Evolutionary conservation across 257 asterid genomes (phyloP).

Genomic region (Gentiana macrophylla): DNA sequence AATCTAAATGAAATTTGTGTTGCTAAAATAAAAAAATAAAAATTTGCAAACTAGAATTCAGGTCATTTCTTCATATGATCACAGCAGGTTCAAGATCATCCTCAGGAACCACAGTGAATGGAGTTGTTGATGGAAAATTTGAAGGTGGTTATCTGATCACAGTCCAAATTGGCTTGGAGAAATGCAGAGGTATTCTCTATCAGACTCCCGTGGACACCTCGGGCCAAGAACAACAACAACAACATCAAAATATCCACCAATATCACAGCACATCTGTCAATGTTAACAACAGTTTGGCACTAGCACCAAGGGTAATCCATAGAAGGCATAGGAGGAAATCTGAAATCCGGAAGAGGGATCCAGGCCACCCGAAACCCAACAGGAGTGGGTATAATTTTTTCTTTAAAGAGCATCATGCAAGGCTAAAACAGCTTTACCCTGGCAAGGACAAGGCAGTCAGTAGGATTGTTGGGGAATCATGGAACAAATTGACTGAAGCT

Average conservation of each 20-base stretch:
- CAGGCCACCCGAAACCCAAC: constrained; percentile 69
- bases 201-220: constrained; percentile 27
- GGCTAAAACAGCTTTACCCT: constrained; percentile 51
- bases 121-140: constrained; percentile 77
- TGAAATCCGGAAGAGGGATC: constrained; percentile 61
- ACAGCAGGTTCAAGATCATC: background rate
- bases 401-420: constrained; percentile 75
- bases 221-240: constrained; percentile 1
- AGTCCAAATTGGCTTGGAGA: constrained; percentile 53
- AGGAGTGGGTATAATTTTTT: constrained; percentile 83
- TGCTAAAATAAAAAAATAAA: background rate
- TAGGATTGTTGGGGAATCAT: constrained; percentile 63
- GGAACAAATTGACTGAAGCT: constrained; percentile 60
- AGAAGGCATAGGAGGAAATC: constrained; percentile 64
- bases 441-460: constrained; percentile 72
- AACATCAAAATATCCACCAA: constrained; percentile 15
- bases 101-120: constrained; percentile 29
- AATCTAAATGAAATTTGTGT: background rate
- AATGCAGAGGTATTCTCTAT: constrained; percentile 66
- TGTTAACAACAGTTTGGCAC: constrained; percentile 9
- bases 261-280: constrained; percentile 14
- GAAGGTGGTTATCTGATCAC: constrained; percentile 81
- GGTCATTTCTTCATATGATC: background rate
- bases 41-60: too few relatives aligned
- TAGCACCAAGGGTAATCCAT: constrained; percentile 24